Evolutionary conservation across 2,329 filamentous ascomycete genomes (phyloP).

Genomic region (Alternaria metachromatica): DNA sequence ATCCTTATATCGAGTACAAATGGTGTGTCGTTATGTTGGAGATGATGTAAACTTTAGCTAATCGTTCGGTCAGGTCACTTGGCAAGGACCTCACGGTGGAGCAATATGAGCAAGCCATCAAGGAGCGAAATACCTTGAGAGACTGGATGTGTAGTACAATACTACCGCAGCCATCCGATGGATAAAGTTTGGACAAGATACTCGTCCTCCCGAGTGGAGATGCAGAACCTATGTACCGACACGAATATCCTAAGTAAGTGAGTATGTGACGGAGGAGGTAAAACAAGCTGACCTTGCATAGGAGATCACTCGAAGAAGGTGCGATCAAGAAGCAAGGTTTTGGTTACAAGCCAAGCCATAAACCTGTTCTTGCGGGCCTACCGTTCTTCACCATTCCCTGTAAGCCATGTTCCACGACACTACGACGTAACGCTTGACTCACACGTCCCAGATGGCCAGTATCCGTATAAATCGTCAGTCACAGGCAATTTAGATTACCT

Average conservation of each 20-base stretch:
- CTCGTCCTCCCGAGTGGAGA: not conserved
- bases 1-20: not conserved
- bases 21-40: not conserved
- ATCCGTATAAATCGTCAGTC: not conserved
- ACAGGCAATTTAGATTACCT: not conserved
- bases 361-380: not conserved
- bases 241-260: not conserved
- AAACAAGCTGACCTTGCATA: not conserved
- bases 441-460: not conserved
- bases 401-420: no score
- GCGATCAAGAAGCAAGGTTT: not conserved
- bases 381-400: not conserved
- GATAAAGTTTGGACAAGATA: not conserved
- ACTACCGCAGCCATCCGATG: not conserved
- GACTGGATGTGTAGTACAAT: not conserved
- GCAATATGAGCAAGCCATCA: not conserved
- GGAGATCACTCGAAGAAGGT: not conserved
- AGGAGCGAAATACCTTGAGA: not conserved
- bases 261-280: accelerated
- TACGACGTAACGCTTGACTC: not conserved
- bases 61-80: not conserved
- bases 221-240: not conserved
- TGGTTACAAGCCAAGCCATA: not conserved
- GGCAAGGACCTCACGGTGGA: not conserved
- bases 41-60: not conserved